Base-by-base conservation (phyloP, 1,284 basidiomycete species). In the Cutaneotrichosporon cutaneum region DNA sequence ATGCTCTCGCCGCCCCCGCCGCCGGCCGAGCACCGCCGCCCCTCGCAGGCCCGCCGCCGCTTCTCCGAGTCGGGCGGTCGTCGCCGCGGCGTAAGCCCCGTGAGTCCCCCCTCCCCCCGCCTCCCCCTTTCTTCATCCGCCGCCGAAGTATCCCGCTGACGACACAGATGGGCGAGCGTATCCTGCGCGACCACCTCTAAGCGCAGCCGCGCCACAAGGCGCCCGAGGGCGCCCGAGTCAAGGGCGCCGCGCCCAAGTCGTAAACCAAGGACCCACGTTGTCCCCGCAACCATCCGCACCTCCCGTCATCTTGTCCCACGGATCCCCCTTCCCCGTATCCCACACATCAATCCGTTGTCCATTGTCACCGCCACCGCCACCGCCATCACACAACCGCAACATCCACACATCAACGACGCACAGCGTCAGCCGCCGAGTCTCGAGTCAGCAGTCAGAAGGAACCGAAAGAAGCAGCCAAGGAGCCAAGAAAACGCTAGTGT, bases 1-100 rank as follows among this genome's bases (percentile, higher is more conserved):
- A 55, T 56, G 11, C 59, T 66, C 30, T 58, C 61, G 10, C 64
- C 64, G 35, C 61, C 64, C 32, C 45, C 52, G 26, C 61, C 55
- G 54, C 44, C 50, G 9, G 33, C 55, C 9, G 50, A 56, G 9
- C 53, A 27, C 21, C 24, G 51, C n/a, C 51, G 52, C 56, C 13
- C 22, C 47, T 51, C 24, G 27, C 33, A 26, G 9, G 60, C 56
- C 44, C 60, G 63, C 27, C 62, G 65, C 56, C 51, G 66, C 22
- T 75, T 68, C 68, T 75, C 73, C 35, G 76, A 77, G 59, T 65
- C 55, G 8, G 66, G 68, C 14, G 68, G 53, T 3, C 72, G 68
- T 67, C 72, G 72, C 64, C 60, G 75, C 35, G 73, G 74, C 44
- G 76, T 77, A 54, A 76, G 74, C 55, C 76, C 76, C n/a, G 75